Evolutionary conservation across 2,329 filamentous ascomycete genomes (phyloP).

Genomic region (Cyanodermella asteris): DNA sequence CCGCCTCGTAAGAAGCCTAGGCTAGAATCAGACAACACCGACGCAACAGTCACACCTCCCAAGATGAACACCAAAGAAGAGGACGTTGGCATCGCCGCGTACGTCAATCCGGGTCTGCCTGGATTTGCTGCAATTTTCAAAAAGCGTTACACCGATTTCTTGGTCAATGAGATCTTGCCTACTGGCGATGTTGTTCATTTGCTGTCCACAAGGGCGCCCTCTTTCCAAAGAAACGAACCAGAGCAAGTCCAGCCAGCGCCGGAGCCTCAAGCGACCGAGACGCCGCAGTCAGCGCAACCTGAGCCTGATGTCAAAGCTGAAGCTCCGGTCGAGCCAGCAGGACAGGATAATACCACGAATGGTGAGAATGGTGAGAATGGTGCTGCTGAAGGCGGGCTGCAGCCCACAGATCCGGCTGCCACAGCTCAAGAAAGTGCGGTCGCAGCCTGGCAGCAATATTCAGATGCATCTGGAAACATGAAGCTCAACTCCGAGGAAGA

Average conservation of each 20-base stretch:
- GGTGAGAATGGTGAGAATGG: neutral
- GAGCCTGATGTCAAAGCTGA: no score
- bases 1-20: no score
- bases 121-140: slow-evolving; percentile 46
- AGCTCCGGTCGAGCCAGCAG: no score
- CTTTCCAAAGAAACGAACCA: no score
- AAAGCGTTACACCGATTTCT: slow-evolving; percentile 72
- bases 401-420: neutral
- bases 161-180: slow-evolving; percentile 70
- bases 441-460: no score
- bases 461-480: no score
- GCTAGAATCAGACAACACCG: no score
- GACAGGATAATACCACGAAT: no score
- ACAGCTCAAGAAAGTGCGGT: no score
- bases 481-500: slow-evolving; percentile 23
- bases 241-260: neutral
- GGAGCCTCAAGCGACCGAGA: slow-evolving; percentile 4
- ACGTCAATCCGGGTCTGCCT: slow-evolving; percentile 32
- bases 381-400: neutral
- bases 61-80: no score
- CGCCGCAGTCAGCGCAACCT: slow-evolving; percentile 1
- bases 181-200: slow-evolving; percentile 60
- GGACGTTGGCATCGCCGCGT: slow-evolving; percentile 40
- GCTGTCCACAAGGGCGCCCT: no score
- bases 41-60: no score